Evolutionary conservation across 768 basidiomycete species (phyloP).

Genomic region (Lentinula boryana): DNA sequence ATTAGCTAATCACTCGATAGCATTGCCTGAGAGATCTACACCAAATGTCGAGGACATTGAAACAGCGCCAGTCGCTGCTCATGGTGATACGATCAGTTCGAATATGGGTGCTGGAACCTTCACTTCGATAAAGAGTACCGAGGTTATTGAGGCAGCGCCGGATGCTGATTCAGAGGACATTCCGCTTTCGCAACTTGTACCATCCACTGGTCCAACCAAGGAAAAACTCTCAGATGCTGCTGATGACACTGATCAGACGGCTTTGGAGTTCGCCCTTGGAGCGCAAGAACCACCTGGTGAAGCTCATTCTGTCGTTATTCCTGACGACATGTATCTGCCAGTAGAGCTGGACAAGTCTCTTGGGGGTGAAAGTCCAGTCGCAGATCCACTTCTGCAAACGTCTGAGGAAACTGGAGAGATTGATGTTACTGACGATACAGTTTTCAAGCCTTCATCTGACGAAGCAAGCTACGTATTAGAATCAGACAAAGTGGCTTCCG

Average conservation of each 20-base stretch:
- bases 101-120: neutral
- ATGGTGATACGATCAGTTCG: neutral
- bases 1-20: no score
- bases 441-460: neutral
- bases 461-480: neutral
- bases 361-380: neutral
- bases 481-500: neutral
- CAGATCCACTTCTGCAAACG: neutral
- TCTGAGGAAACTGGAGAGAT: neutral
- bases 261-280: neutral
- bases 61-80: neutral
- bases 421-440: neutral
- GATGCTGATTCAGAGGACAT: neutral
- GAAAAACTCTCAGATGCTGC: neutral
- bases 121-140: neutral
- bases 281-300: neutral
- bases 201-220: neutral
- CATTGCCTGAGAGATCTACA: no score
- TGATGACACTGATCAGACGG: constrained; percentile 2
- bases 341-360: neutral
- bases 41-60: neutral
- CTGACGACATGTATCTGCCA: no score
- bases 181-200: neutral
- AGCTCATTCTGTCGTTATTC: neutral
- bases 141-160: neutral